Evolutionary conservation across 2,329 filamentous ascomycete species (phyloP), one percentile per base, ranked within the genome.

Genomic region (Xylaria sp.): DNA sequence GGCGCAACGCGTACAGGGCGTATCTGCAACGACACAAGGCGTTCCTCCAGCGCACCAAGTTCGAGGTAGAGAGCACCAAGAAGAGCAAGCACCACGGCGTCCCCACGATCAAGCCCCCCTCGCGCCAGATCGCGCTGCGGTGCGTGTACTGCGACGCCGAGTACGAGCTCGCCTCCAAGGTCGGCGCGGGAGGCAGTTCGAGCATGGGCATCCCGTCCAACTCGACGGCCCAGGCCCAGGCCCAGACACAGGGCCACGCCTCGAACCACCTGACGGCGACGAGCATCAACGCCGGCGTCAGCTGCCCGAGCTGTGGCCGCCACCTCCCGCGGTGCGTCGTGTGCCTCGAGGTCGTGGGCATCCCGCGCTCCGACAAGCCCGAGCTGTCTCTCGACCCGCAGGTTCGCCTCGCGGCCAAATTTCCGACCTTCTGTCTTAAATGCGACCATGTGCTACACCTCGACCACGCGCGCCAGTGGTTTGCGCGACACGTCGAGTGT

Each of bases 91-190:
- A 88, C 62, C 86, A 89, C 62, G 91, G 90, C 48, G 79, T 81
- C 7, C 87, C 87, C n/a, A 86, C 87, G 7, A 85, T 92, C 71
- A 88, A 88, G 66, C 86, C 90, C 0, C 86, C 90, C 0, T 88
- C 88, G 2, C 84, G 90, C 38, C 92, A 93, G 79, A 88, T 95
- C 62, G 89, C 90, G 4, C 86, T 96, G 58, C 88, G 92, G 56
- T 96, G 93, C 80, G 86, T 91, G 57, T 92, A 93, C 81, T 96
- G 93, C 81, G 89, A 92, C 74, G 84, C 87, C 40, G 85, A 88
- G 76, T 86, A 85, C 59, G 86, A 83, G 40, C 80, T 86, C 67
- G 57, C 65, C 28, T 81, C 83, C 48, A 84, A 83, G 70, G 67
- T 64, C 26, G 69, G 68, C n/a, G 38, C 62, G 20, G 68, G 59